These are phyloP conservation scores for Clonostachys sp. DNA, from an alignment of 2,329 filamentous ascomycete species.

Conservation along the genomic window DNA sequence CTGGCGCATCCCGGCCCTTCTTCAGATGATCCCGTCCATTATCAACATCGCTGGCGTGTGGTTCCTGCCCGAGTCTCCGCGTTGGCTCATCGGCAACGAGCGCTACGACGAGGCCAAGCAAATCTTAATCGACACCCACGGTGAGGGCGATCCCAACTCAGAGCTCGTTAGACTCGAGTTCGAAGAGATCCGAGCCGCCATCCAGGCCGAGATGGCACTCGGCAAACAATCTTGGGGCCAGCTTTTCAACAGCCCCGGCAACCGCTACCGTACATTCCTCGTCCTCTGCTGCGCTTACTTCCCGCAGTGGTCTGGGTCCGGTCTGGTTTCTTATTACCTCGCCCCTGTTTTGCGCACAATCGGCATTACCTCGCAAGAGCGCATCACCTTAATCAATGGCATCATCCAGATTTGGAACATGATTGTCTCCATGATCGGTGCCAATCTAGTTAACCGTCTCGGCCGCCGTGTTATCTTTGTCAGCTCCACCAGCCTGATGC, in stretches of 20 bases:
- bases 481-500: background rate
- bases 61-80: conserved; percentile 24
- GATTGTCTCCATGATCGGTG: conserved; percentile 17
- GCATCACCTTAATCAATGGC: conserved; percentile 39
- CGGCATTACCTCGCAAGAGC: conserved; percentile 29
- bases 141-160: conserved; percentile 35
- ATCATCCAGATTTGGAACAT: conserved; percentile 14
- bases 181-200: conserved; percentile 47
- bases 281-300: conserved; percentile 48
- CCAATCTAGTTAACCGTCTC: conserved; percentile 18
- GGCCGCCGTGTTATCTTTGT: conserved; percentile 15
- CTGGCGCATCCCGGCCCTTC: conserved; percentile 39
- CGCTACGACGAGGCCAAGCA: conserved; percentile 15
- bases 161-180: conserved; percentile 51
- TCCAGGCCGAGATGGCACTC: conserved; percentile 26
- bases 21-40: conserved; percentile 36
- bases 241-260: conserved; percentile 39
- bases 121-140: conserved; percentile 16
- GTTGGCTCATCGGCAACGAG: conserved; percentile 21
- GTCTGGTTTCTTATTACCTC: conserved; percentile 25
- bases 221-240: conserved; percentile 56
- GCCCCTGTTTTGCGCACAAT: conserved; percentile 43
- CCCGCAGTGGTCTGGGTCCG: conserved; percentile 39
- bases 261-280: conserved; percentile 42
- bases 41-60: conserved; percentile 16